phyloP scores from a whole-genome alignment of 2,329 filamentous ascomycete species.

The Didymella sp. region DNA sequence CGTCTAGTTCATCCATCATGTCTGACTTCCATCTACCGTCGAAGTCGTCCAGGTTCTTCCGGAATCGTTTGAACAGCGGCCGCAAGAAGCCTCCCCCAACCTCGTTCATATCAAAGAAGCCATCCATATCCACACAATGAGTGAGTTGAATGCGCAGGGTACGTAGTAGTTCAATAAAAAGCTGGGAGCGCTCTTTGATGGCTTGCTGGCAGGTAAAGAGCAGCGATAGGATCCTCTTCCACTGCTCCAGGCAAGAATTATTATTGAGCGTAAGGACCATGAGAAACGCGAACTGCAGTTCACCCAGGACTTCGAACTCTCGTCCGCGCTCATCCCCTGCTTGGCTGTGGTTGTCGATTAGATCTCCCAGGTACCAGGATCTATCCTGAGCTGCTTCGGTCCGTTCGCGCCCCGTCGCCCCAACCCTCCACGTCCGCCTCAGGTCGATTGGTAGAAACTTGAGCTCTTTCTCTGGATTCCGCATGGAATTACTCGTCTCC shows the following conservation, averaged over 20 bases:
- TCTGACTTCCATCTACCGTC: slow-evolving; percentile 50
- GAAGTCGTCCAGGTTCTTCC: slow-evolving; percentile 58
- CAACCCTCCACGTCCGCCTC: slow-evolving; percentile 67
- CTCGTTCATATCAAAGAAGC: slow-evolving; percentile 65
- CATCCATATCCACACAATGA: slow-evolving; percentile 66
- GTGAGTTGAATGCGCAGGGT: slow-evolving; percentile 61
- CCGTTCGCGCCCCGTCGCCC: slow-evolving; percentile 66
- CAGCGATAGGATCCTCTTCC: slow-evolving; percentile 65
- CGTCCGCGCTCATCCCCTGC: slow-evolving; percentile 32
- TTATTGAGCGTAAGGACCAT: slow-evolving; percentile 70
- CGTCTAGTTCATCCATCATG: slow-evolving; percentile 61
- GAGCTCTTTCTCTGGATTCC: slow-evolving; percentile 53
- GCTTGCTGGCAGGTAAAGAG: slow-evolving; percentile 64
- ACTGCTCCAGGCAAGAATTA: slow-evolving; percentile 70
- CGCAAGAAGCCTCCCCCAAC: slow-evolving; percentile 62
- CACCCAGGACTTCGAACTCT: slow-evolving; percentile 57
- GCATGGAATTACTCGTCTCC: slow-evolving; percentile 38
- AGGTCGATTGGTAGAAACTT: slow-evolving; percentile 65
- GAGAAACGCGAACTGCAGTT: slow-evolving; percentile 68
- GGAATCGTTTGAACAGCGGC: slow-evolving; percentile 61
- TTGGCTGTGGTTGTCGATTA: slow-evolving; percentile 56
- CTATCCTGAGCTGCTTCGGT: slow-evolving; percentile 68
- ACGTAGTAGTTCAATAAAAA: slow-evolving; percentile 61
- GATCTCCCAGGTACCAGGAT: slow-evolving; percentile 65
- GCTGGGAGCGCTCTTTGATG: slow-evolving; percentile 55